Percentiles rank a stretch among this genome's conserved stretches.
These are phyloP conservation scores for Peniophora sp. DNA, from an alignment of 1,284 basidiomycete species.

Conservation along the genomic window DNA sequence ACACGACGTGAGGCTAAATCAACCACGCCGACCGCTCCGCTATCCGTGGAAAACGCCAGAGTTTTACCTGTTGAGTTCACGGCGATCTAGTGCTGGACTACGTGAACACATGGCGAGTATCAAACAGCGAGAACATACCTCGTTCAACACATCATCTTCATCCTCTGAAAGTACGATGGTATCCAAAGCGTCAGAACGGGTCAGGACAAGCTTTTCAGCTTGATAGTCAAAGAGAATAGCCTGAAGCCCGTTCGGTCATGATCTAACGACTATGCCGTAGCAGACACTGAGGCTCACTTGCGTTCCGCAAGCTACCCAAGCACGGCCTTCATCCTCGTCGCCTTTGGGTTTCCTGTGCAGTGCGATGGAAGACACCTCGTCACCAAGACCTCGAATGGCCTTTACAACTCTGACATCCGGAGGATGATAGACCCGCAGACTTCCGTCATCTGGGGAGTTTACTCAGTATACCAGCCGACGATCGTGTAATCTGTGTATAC, in stretches of 20 bases:
- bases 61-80: slow-evolving; percentile 45
- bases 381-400: slow-evolving; percentile 49
- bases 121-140: slow-evolving; percentile 36
- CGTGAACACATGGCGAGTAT: slow-evolving; percentile 4
- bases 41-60: slow-evolving; percentile 64
- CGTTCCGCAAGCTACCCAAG: slow-evolving; percentile 58
- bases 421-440: slow-evolving; percentile 56
- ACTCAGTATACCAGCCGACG: slow-evolving; percentile 2
- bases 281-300: slow-evolving; percentile 29
- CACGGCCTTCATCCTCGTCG: slow-evolving; percentile 19
- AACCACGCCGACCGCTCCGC: slow-evolving; percentile 56
- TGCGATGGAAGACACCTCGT: slow-evolving; percentile 53
- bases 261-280: not conserved
- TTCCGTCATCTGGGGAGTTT: slow-evolving; percentile 51
- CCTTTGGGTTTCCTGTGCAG: slow-evolving; percentile 31
- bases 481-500: slow-evolving; percentile 2
- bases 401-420: slow-evolving; percentile 53
- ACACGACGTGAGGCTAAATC: slow-evolving; percentile 43
- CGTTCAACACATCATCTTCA: slow-evolving; percentile 57
- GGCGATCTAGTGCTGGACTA: slow-evolving; percentile 43
- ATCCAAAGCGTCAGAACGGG: slow-evolving; percentile 36
- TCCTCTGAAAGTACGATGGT: slow-evolving; percentile 38
- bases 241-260: slow-evolving; percentile 8
- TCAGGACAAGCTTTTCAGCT: slow-evolving; percentile 13
- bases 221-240: slow-evolving; percentile 16